phyloP scores from a whole-genome alignment of 805 yeast genomes.

The Yamadazyma akitaensis region DNA sequence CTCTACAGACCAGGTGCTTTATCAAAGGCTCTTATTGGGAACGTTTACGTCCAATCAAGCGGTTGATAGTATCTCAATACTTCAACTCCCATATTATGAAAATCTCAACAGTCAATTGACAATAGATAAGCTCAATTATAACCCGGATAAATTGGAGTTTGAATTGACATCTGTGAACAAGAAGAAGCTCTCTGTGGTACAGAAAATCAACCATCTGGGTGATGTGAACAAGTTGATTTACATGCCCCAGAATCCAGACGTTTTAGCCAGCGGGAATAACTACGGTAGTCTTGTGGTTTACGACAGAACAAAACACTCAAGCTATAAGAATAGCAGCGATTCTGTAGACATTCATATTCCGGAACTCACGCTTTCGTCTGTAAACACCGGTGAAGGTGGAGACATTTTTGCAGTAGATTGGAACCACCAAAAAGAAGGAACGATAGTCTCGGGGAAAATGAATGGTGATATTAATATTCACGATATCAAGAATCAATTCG shows the following conservation, averaged over 20 bases:
- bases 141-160: constrained; percentile 39
- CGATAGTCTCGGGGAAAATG: constrained; percentile 56
- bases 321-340: constrained; percentile 26
- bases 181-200: constrained; percentile 37
- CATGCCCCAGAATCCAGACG: constrained; percentile 85
- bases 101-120: constrained; percentile 34
- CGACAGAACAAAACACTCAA: constrained; percentile 77
- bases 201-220: constrained; percentile 63
- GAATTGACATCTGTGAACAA: constrained; percentile 28
- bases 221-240: constrained; percentile 71
- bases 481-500: constrained; percentile 53
- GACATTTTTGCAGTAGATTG: constrained; percentile 76
- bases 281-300: constrained; percentile 64
- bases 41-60: constrained; percentile 61
- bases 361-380: constrained; percentile 48
- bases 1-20: constrained; percentile 2
- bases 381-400: constrained; percentile 19
- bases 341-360: constrained; percentile 37
- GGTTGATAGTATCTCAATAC: constrained; percentile 43
- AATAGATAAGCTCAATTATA: constrained; percentile 34
- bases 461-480: constrained; percentile 64
- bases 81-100: constrained; percentile 31
- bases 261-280: constrained; percentile 69
- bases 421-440: constrained; percentile 64
- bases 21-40: constrained; percentile 52